Evolutionary conservation across 306 rosid genomes (phyloP), one percentile per base, ranked within the genome.

Genomic region (Sicyos baderoa): DNA sequence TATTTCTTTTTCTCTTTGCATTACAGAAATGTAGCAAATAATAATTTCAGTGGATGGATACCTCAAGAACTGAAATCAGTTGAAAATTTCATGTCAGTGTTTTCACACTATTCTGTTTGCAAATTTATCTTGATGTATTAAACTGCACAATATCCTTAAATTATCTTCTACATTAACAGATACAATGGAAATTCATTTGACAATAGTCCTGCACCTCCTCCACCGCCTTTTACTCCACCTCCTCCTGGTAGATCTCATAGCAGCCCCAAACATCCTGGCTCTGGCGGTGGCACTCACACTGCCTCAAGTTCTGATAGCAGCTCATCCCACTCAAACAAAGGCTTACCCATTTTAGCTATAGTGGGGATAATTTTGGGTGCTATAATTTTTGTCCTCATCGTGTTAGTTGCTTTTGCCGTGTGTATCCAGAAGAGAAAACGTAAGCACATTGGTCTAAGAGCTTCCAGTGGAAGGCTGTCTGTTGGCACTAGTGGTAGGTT

Each of bases 21-120:
- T 72, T 73, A 70, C 90, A 93, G 99, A 85, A 90, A 93, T 84
- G 87, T 93, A 14, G 96, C 94, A 2, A 79, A 93, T 85, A 93
- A 93, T 74, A 78, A 82, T 74, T 88, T 93, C 80, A 86, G 79
- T 12, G 97, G 99, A 77, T 86, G 84, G 94, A 81, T 93, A 72
- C 99, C 99, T 22, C 77, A 2, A n/a, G 91, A 90, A 72, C 85
- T 93, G 72, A 81, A 70, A 60, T 88, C 88, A 27, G 77, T 93
- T 76, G 84, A 4, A 42, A 85, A 68, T 79, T 93, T 93, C 76
- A 82, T 85, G 99, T 90, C 73, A 75, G 99, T 14, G 12, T 62
- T 70, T 59, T 77, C 12, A 60, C 72, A 68, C 23, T 55, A 52
- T 47, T 73, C 37, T 70, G 32, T 64, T 68, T 49, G 68, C 75